Conservation (phyloP, 1,139 yeast genomes). For the Taiozyma onychis region DNA sequence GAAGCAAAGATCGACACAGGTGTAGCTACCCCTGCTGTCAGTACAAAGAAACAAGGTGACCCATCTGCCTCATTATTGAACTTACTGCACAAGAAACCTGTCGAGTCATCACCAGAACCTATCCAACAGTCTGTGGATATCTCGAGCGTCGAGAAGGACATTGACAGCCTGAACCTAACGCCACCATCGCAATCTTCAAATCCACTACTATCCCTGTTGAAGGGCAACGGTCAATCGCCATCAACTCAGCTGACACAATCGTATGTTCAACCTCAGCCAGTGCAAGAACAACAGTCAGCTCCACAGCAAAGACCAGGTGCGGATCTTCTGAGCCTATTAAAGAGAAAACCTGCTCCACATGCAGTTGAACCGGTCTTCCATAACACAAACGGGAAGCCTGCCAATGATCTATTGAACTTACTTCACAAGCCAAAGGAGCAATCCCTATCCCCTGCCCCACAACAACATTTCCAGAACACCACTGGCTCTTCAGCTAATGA, state of each 20-base stretch:
- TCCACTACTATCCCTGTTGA: conserved; percentile 22
- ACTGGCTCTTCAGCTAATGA: conserved; percentile 17
- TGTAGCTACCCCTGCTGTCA: not conserved
- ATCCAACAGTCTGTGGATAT: not conserved
- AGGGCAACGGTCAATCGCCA: conserved; percentile 2
- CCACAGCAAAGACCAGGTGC: conserved; percentile 1
- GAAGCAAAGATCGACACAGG: conserved; percentile 1
- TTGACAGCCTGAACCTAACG: not conserved
- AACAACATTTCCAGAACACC: conserved; percentile 4
- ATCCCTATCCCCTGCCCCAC: not conserved
- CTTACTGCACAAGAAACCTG: conserved; percentile 4
- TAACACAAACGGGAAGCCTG: conserved; percentile 12
- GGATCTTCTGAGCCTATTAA: conserved; percentile 8
- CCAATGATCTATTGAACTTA: conserved; percentile 16
- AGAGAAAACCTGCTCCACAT: conserved; percentile 8
- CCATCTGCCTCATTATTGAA: conserved; percentile 2
- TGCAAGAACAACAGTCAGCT: not conserved
- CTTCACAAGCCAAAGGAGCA: conserved; percentile 8
- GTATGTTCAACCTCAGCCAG: not conserved
- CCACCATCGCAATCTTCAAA: conserved; percentile 9
- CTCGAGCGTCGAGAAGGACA: not conserved
- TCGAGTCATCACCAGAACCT: not conserved
- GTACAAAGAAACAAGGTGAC: conserved; percentile 1
- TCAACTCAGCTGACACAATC: not conserved
- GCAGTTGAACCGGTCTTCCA: conserved; percentile 3